phyloP scores from a whole-genome alignment of 1,284 basidiomycete species.

The Anthracocystis walkeri region DNA sequence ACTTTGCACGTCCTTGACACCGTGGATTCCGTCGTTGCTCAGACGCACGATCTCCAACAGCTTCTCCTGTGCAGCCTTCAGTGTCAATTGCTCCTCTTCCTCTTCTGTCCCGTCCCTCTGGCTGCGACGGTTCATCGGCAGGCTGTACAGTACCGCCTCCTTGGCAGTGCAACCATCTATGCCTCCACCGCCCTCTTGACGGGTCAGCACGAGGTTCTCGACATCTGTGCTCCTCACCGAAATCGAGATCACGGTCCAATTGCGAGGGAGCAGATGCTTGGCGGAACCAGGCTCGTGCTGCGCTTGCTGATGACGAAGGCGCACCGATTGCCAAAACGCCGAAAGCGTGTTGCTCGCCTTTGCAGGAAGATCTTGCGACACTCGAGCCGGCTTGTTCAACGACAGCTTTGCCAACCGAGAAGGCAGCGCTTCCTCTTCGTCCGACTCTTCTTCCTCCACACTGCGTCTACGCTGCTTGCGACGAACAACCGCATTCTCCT shows the following conservation, averaged over 20 bases:
- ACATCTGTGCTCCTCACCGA: slow-evolving; percentile 73
- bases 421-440: slow-evolving; percentile 40
- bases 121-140: slow-evolving; percentile 83
- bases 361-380: neutral
- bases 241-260: slow-evolving; percentile 89
- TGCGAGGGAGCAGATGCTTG: slow-evolving; percentile 74
- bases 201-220: slow-evolving; percentile 84
- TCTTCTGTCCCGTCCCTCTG: slow-evolving; percentile 77
- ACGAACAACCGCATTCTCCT: neutral
- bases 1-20: slow-evolving; percentile 79
- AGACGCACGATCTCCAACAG: slow-evolving; percentile 81
- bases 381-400: slow-evolving; percentile 18
- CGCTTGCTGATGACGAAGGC: slow-evolving; percentile 40
- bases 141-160: slow-evolving; percentile 74
- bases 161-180: slow-evolving; percentile 37
- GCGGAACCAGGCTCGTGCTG: slow-evolving; percentile 23
- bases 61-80: slow-evolving; percentile 80
- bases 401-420: slow-evolving; percentile 36
- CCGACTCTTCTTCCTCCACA: slow-evolving; percentile 14
- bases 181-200: slow-evolving; percentile 73
- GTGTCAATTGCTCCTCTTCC: slow-evolving; percentile 77
- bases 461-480: slow-evolving; percentile 1
- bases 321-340: slow-evolving; percentile 37
- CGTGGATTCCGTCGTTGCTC: slow-evolving; percentile 82
- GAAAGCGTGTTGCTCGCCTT: slow-evolving; percentile 13